Base-by-base conservation (phyloP, 257 asterid genomes). In the Solanum gracilifrons region DNA sequence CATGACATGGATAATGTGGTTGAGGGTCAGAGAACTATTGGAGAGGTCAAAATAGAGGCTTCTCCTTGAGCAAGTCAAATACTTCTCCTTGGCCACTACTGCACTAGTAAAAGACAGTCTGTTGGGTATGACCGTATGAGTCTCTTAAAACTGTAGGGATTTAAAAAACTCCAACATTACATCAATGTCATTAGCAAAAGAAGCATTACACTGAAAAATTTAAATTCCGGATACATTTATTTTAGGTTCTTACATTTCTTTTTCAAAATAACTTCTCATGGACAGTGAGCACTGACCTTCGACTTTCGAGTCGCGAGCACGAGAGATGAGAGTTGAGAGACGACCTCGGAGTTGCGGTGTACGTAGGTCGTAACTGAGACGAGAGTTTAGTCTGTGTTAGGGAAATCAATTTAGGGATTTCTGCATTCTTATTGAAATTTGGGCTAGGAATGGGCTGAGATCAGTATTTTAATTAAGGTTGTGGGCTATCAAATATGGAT, bases 31-130 rank as follows among this genome's bases (percentile, higher is more conserved):
- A 90, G 99, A 97, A 86, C 98, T 93, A 87, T 84, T 95, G 87
- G 99, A 95, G 69, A 92, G 97, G 91, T 94, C 99, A 87, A 97
- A 94, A 88, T 95, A 93, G 92, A 93, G 92, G 92, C 96, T 97
- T 88, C 90, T 95, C 93, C 94, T 92, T 3, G 99, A 97, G 92
- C 93, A 99, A 95, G 97, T 16, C 98, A 95, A 87, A 97, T 95
- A 83, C 93, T 97, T 35, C 43, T 37, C 43, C 12, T 39, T 39
- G 43, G 43, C 43, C 43, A 39, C 12, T 36, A 36, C 20, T 36
- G 51, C 51, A 5, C 82, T 27, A 21, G 31, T 12, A 35, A 37
- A 21, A 73, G 9, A 73, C 80, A 73, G 80, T 73, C 13, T 74
- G 5, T 29, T 35, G 82, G 36, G 36, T 68, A 29, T 39, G 43